Evolutionary conservation across 768 basidiomycete species (phyloP).

Genomic region (Obba rivulosa): DNA sequence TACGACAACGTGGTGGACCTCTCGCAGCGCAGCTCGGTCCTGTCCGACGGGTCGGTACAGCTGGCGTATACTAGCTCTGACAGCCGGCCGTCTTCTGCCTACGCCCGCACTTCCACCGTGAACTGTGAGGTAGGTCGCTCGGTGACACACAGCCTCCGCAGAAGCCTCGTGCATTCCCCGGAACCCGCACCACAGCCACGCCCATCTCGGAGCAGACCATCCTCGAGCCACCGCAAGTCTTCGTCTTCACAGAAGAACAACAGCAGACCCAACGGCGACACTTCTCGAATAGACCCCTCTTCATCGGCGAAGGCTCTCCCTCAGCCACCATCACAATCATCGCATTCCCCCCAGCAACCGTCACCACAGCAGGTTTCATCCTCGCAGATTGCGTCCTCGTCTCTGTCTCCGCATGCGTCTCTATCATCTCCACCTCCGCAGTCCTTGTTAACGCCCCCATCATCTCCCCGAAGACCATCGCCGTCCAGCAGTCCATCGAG

Average conservation of each 20-base stretch:
- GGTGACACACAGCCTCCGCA: not conserved
- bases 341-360: constrained; percentile 8
- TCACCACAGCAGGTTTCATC: constrained; percentile 5
- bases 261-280: not conserved
- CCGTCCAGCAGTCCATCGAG: constrained; percentile 38
- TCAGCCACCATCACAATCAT: constrained; percentile 1
- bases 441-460: constrained; percentile 8
- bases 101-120: constrained; percentile 6
- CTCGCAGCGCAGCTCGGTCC: constrained; percentile 18
- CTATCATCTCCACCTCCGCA: constrained; percentile 12
- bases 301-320: not conserved
- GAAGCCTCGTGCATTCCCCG: not conserved
- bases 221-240: constrained; percentile 5
- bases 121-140: not conserved
- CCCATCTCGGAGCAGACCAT: constrained; percentile 8
- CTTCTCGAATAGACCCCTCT: too few species aligned
- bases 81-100: constrained; percentile 17
- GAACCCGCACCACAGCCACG: not conserved
- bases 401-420: constrained; percentile 6
- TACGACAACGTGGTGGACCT: constrained; percentile 20
- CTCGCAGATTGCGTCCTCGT: not conserved
- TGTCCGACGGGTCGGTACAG: constrained; percentile 22
- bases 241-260: constrained; percentile 3
- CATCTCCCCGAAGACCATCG: constrained; percentile 21
- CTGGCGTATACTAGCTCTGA: constrained; percentile 18